Evolutionary conservation across 1,284 basidiomycete genomes (phyloP).

Genomic region (Ceraceosorus bombacis): DNA sequence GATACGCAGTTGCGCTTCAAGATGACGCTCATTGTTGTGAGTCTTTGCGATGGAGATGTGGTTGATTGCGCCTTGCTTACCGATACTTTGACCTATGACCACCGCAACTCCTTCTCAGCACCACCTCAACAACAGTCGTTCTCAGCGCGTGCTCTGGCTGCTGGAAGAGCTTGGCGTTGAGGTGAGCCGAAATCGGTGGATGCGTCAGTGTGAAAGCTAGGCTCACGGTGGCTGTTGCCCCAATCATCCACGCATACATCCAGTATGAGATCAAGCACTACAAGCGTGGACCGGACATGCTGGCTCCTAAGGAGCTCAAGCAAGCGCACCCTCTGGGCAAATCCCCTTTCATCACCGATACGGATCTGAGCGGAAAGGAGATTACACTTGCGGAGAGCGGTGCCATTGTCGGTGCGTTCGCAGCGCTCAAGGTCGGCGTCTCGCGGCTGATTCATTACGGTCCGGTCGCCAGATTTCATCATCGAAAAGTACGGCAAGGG

Average conservation of each 20-base stretch:
- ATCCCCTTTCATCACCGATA: slow-evolving; percentile 43
- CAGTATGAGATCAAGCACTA: slow-evolving; percentile 43
- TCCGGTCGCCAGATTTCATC: slow-evolving; percentile 27
- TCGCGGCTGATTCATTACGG: not conserved
- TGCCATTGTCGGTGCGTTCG: slow-evolving; percentile 32
- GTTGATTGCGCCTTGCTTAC: too few relatives aligned
- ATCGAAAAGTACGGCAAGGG: slow-evolving; percentile 44
- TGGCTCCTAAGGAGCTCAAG: slow-evolving; percentile 33
- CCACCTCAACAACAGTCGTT: slow-evolving; percentile 44
- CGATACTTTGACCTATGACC: too few relatives aligned
- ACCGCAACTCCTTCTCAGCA: slow-evolving; percentile 12
- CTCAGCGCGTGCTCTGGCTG: slow-evolving; percentile 46
- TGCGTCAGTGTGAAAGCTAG: not conserved
- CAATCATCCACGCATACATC: slow-evolving; percentile 5
- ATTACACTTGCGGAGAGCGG: slow-evolving; percentile 43
- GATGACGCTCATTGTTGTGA: too few relatives aligned
- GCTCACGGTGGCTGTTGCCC: not conserved
- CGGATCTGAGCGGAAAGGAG: slow-evolving; percentile 17
- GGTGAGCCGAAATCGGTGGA: not conserved
- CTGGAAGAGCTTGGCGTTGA: slow-evolving; percentile 40
- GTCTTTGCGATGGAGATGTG: too few relatives aligned
- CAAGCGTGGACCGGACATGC: slow-evolving; percentile 27
- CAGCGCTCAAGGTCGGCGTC: not conserved
- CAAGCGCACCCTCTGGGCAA: slow-evolving; percentile 44
- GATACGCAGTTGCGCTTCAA: too few relatives aligned